A percentile compares a stretch with the other conserved stretches of the same genome.
Conservation (phyloP, 306 rosid species). For the Trichosanthes truncata region DNA sequence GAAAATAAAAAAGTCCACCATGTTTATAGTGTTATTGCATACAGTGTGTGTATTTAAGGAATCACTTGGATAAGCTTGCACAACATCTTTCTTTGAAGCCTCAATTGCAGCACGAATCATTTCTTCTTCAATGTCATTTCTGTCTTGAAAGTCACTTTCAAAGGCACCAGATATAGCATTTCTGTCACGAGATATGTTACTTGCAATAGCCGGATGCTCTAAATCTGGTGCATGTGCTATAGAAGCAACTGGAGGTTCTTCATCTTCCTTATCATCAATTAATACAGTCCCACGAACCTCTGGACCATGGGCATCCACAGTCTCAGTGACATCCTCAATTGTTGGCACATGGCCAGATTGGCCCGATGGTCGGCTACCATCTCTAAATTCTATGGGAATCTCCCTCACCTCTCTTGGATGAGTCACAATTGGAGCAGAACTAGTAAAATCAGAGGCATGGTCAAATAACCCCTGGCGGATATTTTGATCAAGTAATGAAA, state of each 20-base stretch:
- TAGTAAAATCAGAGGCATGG: slow-evolving; percentile 19
- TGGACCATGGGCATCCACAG: slow-evolving; percentile 28
- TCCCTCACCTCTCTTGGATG: slow-evolving; percentile 79
- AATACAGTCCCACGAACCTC: slow-evolving; percentile 45
- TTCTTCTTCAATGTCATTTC: slow-evolving; percentile 88
- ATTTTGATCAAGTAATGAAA: slow-evolving; percentile 41
- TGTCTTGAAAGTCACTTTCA: slow-evolving; percentile 36
- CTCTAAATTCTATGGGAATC: slow-evolving; percentile 80
- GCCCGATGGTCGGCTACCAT: slow-evolving; percentile 40
- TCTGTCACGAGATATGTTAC: slow-evolving; percentile 29
- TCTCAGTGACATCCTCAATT: slow-evolving; percentile 65
- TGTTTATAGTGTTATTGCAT: slow-evolving; percentile 9
- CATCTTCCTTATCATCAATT: slow-evolving; percentile 41
- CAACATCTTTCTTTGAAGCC: slow-evolving; percentile 72
- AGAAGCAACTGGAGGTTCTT: slow-evolving; percentile 27
- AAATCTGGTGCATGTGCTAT: slow-evolving; percentile 16
- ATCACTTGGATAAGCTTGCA: slow-evolving; percentile 34
- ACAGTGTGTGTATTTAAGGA: slow-evolving; percentile 34
- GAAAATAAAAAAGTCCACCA: slow-evolving; percentile 5
- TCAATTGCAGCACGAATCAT: slow-evolving; percentile 94
- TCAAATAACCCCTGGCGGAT: slow-evolving; percentile 32
- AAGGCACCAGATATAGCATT: slow-evolving; percentile 44
- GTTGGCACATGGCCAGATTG: slow-evolving; percentile 41
- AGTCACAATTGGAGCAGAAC: slow-evolving; percentile 39
- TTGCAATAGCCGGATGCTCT: slow-evolving; percentile 14